Evolutionary conservation across 345 rosid genomes (phyloP).

Genomic region (Camelina laxa): DNA sequence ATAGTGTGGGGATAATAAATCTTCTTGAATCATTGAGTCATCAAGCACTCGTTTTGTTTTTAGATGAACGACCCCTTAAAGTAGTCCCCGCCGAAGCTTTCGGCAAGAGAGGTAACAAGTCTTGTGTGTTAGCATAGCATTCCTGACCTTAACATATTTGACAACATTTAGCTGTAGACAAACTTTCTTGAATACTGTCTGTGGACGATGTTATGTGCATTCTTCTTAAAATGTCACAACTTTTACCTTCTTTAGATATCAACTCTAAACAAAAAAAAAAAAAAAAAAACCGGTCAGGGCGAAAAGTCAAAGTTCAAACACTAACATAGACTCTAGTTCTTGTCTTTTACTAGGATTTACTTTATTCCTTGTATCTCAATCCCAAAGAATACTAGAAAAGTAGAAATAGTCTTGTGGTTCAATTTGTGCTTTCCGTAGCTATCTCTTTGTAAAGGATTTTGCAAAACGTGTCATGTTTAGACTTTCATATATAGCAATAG

Average conservation of each 20-base stretch:
- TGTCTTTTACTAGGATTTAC: not conserved
- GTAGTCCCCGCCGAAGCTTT: no score
- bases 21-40: no score
- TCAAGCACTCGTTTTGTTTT: no score
- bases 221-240: not conserved
- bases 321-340: not conserved
- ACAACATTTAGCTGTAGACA: not conserved
- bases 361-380: constrained; percentile 3
- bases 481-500: not conserved
- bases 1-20: no score
- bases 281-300: not conserved
- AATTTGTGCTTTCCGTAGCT: not conserved
- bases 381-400: not conserved
- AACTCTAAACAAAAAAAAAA: not conserved
- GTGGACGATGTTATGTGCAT: constrained; percentile 2
- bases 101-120: no score
- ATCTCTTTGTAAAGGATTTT: not conserved
- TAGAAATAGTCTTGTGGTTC: not conserved
- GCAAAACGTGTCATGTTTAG: not conserved
- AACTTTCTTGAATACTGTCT: not conserved
- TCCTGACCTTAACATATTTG: no score
- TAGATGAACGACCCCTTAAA: no score
- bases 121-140: no score
- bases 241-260: not conserved
- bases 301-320: not conserved